Conservation (phyloP, 2,329 filamentous ascomycete genomes). For the Amauroascus niger region DNA sequence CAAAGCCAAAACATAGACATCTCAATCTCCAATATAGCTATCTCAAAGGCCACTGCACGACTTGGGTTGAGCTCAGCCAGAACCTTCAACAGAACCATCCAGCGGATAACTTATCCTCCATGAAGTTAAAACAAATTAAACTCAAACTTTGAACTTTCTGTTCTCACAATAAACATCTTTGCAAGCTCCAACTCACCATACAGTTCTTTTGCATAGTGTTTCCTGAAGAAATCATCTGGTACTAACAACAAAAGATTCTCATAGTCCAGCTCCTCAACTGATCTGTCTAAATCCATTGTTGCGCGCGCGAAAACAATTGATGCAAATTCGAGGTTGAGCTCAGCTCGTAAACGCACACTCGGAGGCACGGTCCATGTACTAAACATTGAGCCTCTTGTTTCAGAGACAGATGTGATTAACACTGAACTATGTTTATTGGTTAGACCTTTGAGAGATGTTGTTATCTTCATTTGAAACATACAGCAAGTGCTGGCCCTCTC, state of each 20-base stretch:
- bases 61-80: too few relatives aligned
- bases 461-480: background rate
- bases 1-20: too few relatives aligned
- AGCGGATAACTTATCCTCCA: too few relatives aligned
- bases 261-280: background rate
- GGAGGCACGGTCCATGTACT: background rate
- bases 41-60: too few relatives aligned
- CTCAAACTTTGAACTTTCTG: background rate
- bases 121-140: background rate
- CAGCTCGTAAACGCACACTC: background rate
- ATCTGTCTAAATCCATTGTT: background rate
- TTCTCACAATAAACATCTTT: background rate
- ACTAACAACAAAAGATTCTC: too few relatives aligned
- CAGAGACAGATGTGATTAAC: background rate
- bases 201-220: background rate
- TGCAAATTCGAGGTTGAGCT: background rate
- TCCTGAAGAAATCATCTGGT: background rate
- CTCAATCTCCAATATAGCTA: too few relatives aligned
- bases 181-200: background rate
- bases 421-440: constrained; percentile 1
- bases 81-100: too few relatives aligned
- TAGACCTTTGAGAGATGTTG: background rate
- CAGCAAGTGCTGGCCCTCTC: background rate
- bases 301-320: background rate
- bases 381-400: background rate